phyloP scores from a whole-genome alignment of 2,329 filamentous ascomycete species.

The Didymella arachidicola region DNA sequence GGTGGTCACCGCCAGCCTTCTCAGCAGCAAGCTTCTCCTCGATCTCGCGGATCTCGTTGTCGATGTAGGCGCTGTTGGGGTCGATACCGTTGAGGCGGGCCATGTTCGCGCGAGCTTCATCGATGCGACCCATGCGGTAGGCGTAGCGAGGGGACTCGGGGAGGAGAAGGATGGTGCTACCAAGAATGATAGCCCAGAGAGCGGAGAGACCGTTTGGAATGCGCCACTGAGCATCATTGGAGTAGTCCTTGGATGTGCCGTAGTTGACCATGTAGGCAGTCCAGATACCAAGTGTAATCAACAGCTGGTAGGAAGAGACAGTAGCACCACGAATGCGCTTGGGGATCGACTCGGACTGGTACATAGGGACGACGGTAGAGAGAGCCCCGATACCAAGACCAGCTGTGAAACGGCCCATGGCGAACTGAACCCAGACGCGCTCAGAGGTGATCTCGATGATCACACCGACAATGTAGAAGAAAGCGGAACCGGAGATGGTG shows the following conservation, averaged over 20 bases:
- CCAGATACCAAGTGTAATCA: conserved; percentile 73
- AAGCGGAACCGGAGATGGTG: conserved; percentile 67
- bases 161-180: conserved; percentile 62
- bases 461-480: conserved; percentile 70
- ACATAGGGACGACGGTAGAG: conserved; percentile 66
- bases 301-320: conserved; percentile 70
- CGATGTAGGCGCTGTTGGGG: conserved; percentile 62
- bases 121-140: conserved; percentile 61
- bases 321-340: conserved; percentile 70
- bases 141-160: conserved; percentile 66
- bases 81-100: conserved; percentile 63
- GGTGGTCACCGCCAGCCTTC: conserved; percentile 47
- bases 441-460: conserved; percentile 70
- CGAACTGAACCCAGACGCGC: conserved; percentile 68
- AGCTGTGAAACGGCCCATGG: conserved; percentile 67
- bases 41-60: conserved; percentile 64
- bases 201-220: conserved; percentile 69
- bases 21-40: conserved; percentile 64
- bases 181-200: conserved; percentile 63
- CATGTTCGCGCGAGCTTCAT: conserved; percentile 61
- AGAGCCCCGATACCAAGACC: conserved; percentile 71
- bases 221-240: conserved; percentile 66
- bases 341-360: conserved; percentile 72
- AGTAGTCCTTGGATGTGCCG: conserved; percentile 61
- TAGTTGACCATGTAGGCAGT: conserved; percentile 63